These are phyloP conservation scores for Amylostereum areolatum DNA, from an alignment of 1,284 basidiomycete species.

Conservation along the genomic window DNA sequence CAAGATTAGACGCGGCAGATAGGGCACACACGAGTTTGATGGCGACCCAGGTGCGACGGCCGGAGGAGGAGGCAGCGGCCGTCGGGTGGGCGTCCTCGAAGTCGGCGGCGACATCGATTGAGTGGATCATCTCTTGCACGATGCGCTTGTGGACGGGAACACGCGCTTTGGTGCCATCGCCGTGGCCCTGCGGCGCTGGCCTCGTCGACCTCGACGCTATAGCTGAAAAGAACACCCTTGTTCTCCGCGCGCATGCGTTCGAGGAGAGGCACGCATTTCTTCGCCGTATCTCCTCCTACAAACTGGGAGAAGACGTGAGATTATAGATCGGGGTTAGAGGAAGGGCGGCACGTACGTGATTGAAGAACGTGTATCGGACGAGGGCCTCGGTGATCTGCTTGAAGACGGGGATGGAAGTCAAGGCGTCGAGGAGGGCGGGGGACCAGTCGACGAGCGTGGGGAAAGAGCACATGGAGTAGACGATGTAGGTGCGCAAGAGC, in stretches of 20 bases:
- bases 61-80: constrained; percentile 14
- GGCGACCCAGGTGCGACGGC: constrained; percentile 75
- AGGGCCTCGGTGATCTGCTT: constrained; percentile 61
- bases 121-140: constrained; percentile 65
- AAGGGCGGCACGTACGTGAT: constrained; percentile 50
- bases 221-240: constrained; percentile 78
- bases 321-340: neutral
- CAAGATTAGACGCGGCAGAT: neutral
- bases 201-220: constrained; percentile 81
- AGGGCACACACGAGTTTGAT: constrained; percentile 61
- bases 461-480: constrained; percentile 77
- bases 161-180: constrained; percentile 13
- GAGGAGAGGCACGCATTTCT: constrained; percentile 63
- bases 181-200: constrained; percentile 35
- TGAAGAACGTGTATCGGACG: constrained; percentile 82
- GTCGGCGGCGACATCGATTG: constrained; percentile 72
- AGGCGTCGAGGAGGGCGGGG: constrained; percentile 59
- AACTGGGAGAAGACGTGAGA: constrained; percentile 49
- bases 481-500: constrained; percentile 68
- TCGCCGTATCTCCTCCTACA: constrained; percentile 81
- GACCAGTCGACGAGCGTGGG: constrained; percentile 75
- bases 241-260: constrained; percentile 56
- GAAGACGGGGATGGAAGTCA: constrained; percentile 64
- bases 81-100: constrained; percentile 61
- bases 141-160: constrained; percentile 50